phyloP scores from a whole-genome alignment of 208 protist genomes.

The Willaertia magna region DNA sequence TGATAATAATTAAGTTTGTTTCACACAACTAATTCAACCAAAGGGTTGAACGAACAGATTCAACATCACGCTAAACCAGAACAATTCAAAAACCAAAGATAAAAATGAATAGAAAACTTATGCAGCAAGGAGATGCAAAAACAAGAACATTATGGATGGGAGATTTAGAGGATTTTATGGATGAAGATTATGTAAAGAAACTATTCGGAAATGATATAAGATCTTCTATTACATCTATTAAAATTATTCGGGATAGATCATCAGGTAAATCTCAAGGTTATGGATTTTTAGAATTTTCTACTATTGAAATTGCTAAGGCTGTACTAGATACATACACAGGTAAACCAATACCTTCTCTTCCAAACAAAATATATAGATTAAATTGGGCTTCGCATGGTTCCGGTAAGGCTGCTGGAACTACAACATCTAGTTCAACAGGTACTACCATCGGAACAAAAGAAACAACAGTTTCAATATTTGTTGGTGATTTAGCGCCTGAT shows the following conservation, averaged over 20 bases:
- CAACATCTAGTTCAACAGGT: background rate
- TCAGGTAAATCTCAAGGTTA: background rate
- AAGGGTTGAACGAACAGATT: no score
- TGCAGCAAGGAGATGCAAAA: background rate
- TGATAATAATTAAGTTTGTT: no score
- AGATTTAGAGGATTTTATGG: background rate
- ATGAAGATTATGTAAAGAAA: background rate
- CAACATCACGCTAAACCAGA: no score
- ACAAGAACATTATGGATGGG: slow-evolving; percentile 6
- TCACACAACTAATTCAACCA: no score
- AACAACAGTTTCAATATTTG: background rate
- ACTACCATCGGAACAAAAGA: background rate
- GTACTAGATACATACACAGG: background rate
- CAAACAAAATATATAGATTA: slow-evolving; percentile 1
- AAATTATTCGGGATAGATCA: slow-evolving; percentile 1
- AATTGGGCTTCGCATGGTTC: background rate
- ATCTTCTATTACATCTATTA: background rate
- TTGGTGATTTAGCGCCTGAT: slow-evolving; percentile 6
- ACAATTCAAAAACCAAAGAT: no score
- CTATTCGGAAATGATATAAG: background rate
- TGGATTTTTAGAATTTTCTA: slow-evolving; percentile 9
- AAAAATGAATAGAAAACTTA: no score
- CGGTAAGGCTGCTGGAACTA: background rate
- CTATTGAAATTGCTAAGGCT: background rate
- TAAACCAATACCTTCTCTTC: background rate